Conservation (phyloP, 148 eudicot species). For the Cornus controversa region DNA sequence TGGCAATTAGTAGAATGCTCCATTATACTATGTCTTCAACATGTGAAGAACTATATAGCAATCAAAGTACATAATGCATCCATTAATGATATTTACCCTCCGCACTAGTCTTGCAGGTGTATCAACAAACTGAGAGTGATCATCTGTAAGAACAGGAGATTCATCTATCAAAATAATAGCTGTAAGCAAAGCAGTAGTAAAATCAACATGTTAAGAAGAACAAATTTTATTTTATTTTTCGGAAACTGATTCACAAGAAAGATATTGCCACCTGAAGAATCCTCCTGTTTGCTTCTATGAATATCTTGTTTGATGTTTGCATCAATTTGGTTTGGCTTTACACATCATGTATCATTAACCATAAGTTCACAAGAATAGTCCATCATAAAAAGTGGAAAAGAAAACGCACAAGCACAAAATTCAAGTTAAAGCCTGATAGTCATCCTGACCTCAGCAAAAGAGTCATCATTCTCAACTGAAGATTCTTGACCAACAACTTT, state of each 20-base stretch:
- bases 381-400: neutral
- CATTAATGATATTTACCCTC: constrained; percentile 51
- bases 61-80: constrained; percentile 6
- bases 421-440: neutral
- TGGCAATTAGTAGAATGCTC: neutral
- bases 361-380: neutral
- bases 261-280: constrained; percentile 39
- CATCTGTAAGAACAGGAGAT: constrained; percentile 37
- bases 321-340: constrained; percentile 39
- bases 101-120: constrained; percentile 61
- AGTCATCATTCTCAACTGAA: constrained; percentile 23
- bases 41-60: constrained; percentile 4
- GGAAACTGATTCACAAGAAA: neutral
- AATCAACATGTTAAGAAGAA: too few species aligned
- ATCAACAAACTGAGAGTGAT: constrained; percentile 49
- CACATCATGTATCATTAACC: constrained; percentile 11
- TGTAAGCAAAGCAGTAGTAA: too few species aligned
- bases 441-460: constrained; percentile 38
- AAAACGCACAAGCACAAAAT: neutral
- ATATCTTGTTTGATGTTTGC: constrained; percentile 43
- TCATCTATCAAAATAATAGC: neutral
- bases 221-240: too few species aligned
- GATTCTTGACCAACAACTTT: constrained; percentile 48
- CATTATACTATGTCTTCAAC: neutral
- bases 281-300: constrained; percentile 39